Conservation (phyloP, 768 basidiomycete species). For the Rickenella mellea region DNA sequence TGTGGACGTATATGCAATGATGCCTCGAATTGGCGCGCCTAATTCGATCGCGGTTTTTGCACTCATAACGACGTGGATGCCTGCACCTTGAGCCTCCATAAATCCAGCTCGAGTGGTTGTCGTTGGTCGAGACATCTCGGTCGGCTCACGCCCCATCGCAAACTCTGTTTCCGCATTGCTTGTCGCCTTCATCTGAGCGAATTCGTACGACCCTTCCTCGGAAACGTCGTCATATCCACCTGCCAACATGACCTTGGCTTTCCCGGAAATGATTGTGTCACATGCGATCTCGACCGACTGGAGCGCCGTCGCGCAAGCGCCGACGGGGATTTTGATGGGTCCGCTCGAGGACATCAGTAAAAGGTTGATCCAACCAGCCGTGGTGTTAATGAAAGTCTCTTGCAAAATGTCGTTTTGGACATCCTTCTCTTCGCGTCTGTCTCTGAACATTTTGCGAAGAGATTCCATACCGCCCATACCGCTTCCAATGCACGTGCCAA, state of each 20-base stretch:
- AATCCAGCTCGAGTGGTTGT: slow-evolving; percentile 95
- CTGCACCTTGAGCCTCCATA: slow-evolving; percentile 96
- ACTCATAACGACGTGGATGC: slow-evolving; percentile 95
- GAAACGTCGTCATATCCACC: slow-evolving; percentile 98
- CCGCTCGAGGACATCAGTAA: slow-evolving; percentile 92
- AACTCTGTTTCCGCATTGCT: slow-evolving; percentile 95
- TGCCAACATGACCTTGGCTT: slow-evolving; percentile 98
- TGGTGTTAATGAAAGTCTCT: slow-evolving; percentile 99
- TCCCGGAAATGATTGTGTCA: slow-evolving; percentile 87
- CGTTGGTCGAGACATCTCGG: slow-evolving; percentile 96
- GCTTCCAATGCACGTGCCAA: slow-evolving; percentile 88
- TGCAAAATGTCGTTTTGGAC: slow-evolving; percentile 98
- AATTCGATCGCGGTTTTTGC: slow-evolving; percentile 94
- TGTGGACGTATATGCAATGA: slow-evolving; percentile 93
- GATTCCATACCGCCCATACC: slow-evolving; percentile 96
- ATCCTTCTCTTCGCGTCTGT: slow-evolving; percentile 94
- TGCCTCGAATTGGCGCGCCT: slow-evolving; percentile 86
- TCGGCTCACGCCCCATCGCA: slow-evolving; percentile 98
- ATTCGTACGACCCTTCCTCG: slow-evolving; percentile 98
- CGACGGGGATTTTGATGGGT: slow-evolving; percentile 98
- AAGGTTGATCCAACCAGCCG: slow-evolving; percentile 96
- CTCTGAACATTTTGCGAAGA: slow-evolving; percentile 96
- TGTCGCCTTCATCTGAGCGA: slow-evolving; percentile 99
- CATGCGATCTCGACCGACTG: slow-evolving; percentile 98
- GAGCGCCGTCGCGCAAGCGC: slow-evolving; percentile 95